Percentiles rank a stretch among this genome's conserved stretches.
These are phyloP conservation scores for Cutaneotrichosporon sp. DNA, from an alignment of 1,284 basidiomycete genomes.

Conservation along the genomic window DNA sequence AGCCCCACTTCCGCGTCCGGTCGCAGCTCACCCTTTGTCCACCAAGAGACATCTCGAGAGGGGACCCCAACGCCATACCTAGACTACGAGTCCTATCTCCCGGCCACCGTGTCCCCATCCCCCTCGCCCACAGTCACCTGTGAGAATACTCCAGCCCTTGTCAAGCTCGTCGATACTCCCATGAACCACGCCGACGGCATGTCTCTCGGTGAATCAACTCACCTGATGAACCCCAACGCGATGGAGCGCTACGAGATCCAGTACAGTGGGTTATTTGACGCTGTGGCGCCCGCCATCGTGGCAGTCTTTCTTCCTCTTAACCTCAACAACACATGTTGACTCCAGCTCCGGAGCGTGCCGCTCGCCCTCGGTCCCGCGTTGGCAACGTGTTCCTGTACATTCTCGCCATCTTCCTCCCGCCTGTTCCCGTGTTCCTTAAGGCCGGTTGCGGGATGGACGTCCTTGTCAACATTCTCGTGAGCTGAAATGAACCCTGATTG, in stretches of 20 bases:
- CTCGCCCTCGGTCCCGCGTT: background rate
- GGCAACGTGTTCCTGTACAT: slow-evolving; percentile 10
- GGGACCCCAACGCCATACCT: background rate
- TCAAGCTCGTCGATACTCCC: background rate
- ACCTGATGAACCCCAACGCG: background rate
- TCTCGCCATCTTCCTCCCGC: slow-evolving; percentile 17
- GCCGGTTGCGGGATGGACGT: slow-evolving; percentile 11
- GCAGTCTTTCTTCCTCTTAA: too few relatives aligned
- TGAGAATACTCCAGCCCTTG: background rate
- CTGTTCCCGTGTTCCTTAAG: slow-evolving; percentile 18
- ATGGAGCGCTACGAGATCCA: background rate
- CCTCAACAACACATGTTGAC: background rate
- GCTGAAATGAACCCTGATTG: too few relatives aligned
- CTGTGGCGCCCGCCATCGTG: too few relatives aligned
- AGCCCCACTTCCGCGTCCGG: background rate
- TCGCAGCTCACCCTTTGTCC: background rate
- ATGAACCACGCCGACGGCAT: background rate
- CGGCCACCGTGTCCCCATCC: background rate
- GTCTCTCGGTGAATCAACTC: background rate
- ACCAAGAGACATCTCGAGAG: background rate
- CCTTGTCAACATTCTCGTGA: slow-evolving; percentile 17
- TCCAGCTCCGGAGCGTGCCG: background rate
- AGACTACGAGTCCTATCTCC: background rate
- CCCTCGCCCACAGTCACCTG: background rate
- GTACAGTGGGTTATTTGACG: background rate